These are phyloP conservation scores for Nissolia schottii DNA, from an alignment of 306 rosid species.

Conservation along the genomic window DNA sequence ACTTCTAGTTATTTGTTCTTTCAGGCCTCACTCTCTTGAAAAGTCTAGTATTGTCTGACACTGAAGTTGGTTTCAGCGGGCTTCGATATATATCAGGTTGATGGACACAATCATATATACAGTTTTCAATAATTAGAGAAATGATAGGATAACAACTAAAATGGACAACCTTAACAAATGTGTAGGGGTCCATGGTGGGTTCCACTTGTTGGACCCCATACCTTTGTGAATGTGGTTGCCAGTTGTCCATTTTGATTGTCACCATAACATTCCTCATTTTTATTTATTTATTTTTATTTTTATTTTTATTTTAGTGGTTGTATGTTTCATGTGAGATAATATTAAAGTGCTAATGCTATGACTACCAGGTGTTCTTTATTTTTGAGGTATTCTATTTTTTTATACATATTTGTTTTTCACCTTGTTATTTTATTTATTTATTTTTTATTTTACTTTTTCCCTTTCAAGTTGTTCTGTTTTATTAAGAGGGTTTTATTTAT, in stretches of 20 bases:
- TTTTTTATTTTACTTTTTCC: too few species aligned
- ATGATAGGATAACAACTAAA: too few species aligned
- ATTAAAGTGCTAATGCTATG: not conserved
- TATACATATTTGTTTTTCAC: not conserved
- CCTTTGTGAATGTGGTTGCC: too few species aligned
- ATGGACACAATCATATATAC: constrained; percentile 3
- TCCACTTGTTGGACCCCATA: too few species aligned
- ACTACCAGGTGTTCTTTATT: not conserved
- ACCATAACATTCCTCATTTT: too few species aligned
- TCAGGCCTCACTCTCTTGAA: constrained; percentile 71
- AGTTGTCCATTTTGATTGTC: too few species aligned
- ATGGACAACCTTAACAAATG: too few species aligned
- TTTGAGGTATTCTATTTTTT: not conserved
- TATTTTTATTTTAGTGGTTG: not conserved
- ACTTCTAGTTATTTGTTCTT: constrained; percentile 28
- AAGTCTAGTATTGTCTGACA: constrained; percentile 87
- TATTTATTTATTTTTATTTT: not conserved
- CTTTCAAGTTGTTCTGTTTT: too few species aligned
- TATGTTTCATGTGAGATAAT: not conserved
- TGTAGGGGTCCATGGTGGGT: too few species aligned
- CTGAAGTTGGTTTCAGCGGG: constrained; percentile 79
- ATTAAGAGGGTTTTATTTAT: too few species aligned
- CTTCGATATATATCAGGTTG: constrained; percentile 82
- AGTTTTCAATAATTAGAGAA: constrained; percentile 21
- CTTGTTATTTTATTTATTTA: not conserved